phyloP scores from a whole-genome alignment of 805 yeast genomes.

The Barnettozyma pratensis region DNA sequence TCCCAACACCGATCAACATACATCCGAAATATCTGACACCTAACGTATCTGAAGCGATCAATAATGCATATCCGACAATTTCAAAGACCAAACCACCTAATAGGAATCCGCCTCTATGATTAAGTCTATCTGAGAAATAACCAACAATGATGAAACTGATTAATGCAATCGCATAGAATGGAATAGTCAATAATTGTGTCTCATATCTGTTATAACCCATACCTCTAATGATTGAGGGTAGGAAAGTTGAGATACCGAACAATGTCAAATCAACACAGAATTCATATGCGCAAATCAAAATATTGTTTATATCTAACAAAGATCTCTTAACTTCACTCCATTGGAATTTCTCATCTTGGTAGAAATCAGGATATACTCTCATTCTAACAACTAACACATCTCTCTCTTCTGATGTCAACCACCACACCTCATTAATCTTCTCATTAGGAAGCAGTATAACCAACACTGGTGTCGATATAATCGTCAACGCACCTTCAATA shows the following conservation, averaged over 20 bases:
- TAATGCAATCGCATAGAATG: slow-evolving; percentile 35
- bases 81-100: slow-evolving; percentile 30
- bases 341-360: slow-evolving; percentile 32
- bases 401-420: slow-evolving; percentile 36
- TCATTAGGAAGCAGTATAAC: slow-evolving; percentile 35
- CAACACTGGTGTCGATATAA: slow-evolving; percentile 32
- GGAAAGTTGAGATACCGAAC: slow-evolving; percentile 41
- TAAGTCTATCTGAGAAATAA: slow-evolving; percentile 27
- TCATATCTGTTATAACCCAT: slow-evolving; percentile 38
- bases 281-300: slow-evolving; percentile 33
- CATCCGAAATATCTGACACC: slow-evolving; percentile 36
- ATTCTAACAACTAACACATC: slow-evolving; percentile 32
- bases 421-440: slow-evolving; percentile 31
- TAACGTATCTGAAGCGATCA: slow-evolving; percentile 27
- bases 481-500: slow-evolving; percentile 43
- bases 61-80: slow-evolving; percentile 29
- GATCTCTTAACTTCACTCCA: slow-evolving; percentile 34
- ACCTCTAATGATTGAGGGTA: slow-evolving; percentile 39
- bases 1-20: slow-evolving; percentile 34
- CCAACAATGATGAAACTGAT: slow-evolving; percentile 28
- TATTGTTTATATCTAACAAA: slow-evolving; percentile 33
- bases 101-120: slow-evolving; percentile 32
- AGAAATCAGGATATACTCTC: slow-evolving; percentile 30
- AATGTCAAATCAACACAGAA: slow-evolving; percentile 39
- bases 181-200: slow-evolving; percentile 41